These are phyloP conservation scores for Herpetomonas samuelpessoai DNA, from an alignment of 208 protist genomes.

Conservation along the genomic window DNA sequence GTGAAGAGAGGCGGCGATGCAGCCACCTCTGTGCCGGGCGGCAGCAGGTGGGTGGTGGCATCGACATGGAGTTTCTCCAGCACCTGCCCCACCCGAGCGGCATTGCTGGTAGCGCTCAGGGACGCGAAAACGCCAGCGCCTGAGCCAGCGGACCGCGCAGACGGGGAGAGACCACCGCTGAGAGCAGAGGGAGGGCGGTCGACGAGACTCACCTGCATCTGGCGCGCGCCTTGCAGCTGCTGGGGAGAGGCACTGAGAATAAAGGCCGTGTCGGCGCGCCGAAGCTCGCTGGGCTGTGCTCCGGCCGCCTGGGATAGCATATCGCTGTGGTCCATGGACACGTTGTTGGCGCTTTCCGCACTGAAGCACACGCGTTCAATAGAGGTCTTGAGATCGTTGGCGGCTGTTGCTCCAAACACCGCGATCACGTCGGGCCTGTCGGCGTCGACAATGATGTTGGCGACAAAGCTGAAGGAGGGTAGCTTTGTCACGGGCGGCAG, in stretches of 20 bases:
- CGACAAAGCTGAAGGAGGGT: constrained; percentile 46
- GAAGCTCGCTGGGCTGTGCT: not conserved
- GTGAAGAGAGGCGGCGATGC: not conserved
- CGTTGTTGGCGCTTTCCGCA: constrained; percentile 1
- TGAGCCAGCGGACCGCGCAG: no score
- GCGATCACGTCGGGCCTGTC: constrained; percentile 32
- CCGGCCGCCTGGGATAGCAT: not conserved
- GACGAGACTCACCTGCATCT: not conserved
- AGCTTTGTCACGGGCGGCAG: constrained; percentile 40
- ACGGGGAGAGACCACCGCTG: not conserved
- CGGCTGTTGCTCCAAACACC: constrained; percentile 29
- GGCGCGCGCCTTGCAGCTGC: not conserved
- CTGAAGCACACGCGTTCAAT: constrained; percentile 39
- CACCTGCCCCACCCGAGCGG: not conserved
- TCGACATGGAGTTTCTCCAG: not conserved
- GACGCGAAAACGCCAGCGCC: not conserved
- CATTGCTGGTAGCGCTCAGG: not conserved
- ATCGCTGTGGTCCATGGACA: not conserved
- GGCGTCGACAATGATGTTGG: constrained; percentile 48
- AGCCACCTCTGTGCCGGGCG: not conserved
- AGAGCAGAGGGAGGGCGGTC: not conserved
- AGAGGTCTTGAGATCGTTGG: constrained; percentile 13
- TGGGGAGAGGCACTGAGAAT: not conserved
- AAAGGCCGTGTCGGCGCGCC: not conserved
- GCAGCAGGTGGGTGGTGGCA: not conserved